phyloP scores from a whole-genome alignment of 495 filamentous ascomycete genomes.

The Penicillium verhagenii region DNA sequence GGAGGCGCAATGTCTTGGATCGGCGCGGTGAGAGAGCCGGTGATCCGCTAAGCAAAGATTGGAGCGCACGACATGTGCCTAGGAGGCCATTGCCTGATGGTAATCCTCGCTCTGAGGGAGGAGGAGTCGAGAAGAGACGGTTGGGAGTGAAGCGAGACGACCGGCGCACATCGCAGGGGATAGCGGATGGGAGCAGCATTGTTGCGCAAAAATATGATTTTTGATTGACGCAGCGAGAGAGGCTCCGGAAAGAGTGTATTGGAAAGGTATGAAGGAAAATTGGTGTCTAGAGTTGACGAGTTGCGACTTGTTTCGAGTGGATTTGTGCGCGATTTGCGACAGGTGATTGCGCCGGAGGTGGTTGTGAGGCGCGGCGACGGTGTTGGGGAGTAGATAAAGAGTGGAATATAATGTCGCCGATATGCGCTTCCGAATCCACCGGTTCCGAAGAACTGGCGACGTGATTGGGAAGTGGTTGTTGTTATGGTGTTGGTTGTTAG shows the following conservation, averaged over 20 bases:
- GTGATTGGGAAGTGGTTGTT: neutral
- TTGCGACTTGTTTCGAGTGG: slow-evolving; percentile 9
- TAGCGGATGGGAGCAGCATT: slow-evolving; percentile 72
- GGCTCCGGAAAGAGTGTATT: neutral
- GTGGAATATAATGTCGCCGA: slow-evolving; percentile 4
- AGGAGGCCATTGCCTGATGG: slow-evolving; percentile 59
- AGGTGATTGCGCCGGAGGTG: slow-evolving; percentile 36
- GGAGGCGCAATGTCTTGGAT: slow-evolving; percentile 43
- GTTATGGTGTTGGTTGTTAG: slow-evolving; percentile 10
- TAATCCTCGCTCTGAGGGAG: slow-evolving; percentile 51
- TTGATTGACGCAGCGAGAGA: neutral
- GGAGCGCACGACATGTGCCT: slow-evolving; percentile 68
- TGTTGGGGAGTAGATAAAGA: slow-evolving; percentile 22
- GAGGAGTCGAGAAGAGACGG: slow-evolving; percentile 62
- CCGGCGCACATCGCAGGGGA: slow-evolving; percentile 65
- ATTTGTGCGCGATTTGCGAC: slow-evolving; percentile 29
- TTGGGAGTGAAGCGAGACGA: slow-evolving; percentile 55
- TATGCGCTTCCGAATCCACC: slow-evolving; percentile 31
- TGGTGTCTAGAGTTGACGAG: slow-evolving; percentile 5
- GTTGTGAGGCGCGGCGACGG: slow-evolving; percentile 27
- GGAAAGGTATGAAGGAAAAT: slow-evolving; percentile 1
- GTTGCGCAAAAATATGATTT: slow-evolving; percentile 11
- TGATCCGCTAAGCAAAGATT: slow-evolving; percentile 58
- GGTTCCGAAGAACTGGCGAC: slow-evolving; percentile 25
- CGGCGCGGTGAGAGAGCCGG: slow-evolving; percentile 38